Percentiles rank a stretch among this genome's conserved stretches.
Conservation (phyloP, 306 rosid species). For the Quercus robur region DNA sequence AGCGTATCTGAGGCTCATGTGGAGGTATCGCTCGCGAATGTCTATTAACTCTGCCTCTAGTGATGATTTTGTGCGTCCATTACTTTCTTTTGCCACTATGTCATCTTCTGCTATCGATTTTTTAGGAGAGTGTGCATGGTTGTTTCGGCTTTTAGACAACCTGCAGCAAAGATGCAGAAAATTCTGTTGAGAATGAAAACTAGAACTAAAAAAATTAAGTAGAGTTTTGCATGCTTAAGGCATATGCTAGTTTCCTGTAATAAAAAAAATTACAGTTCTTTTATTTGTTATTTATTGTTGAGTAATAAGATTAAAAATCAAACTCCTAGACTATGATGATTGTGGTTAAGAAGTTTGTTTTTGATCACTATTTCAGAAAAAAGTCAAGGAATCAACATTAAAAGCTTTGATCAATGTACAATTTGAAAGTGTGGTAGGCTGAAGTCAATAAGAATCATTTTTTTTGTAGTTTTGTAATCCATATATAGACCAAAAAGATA, state of each 20-base stretch:
- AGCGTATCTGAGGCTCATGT: slow-evolving; percentile 92
- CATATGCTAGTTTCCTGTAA: background rate
- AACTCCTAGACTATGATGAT: background rate
- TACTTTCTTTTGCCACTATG: slow-evolving; percentile 47
- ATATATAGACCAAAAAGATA: background rate
- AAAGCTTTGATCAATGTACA: background rate
- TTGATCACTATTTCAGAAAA: too few species aligned
- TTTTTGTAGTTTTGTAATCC: background rate
- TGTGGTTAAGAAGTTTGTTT: background rate
- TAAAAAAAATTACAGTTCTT: background rate
- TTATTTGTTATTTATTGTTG: background rate
- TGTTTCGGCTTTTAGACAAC: slow-evolving; percentile 38
- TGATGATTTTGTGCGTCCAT: slow-evolving; percentile 53
- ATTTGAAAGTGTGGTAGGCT: background rate
- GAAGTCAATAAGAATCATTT: background rate
- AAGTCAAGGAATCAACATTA: background rate
- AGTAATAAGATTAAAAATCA: background rate
- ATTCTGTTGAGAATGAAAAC: background rate
- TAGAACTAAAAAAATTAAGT: background rate
- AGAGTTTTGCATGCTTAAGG: background rate
- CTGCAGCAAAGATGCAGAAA: slow-evolving; percentile 33
- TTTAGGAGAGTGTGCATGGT: slow-evolving; percentile 30
- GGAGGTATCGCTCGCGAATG: slow-evolving; percentile 73
- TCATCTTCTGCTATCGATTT: slow-evolving; percentile 49
- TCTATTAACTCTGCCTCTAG: slow-evolving; percentile 87